phyloP scores from a whole-genome alignment of 2,329 filamentous ascomycete species.

The Colletotrichum truncatum region DNA sequence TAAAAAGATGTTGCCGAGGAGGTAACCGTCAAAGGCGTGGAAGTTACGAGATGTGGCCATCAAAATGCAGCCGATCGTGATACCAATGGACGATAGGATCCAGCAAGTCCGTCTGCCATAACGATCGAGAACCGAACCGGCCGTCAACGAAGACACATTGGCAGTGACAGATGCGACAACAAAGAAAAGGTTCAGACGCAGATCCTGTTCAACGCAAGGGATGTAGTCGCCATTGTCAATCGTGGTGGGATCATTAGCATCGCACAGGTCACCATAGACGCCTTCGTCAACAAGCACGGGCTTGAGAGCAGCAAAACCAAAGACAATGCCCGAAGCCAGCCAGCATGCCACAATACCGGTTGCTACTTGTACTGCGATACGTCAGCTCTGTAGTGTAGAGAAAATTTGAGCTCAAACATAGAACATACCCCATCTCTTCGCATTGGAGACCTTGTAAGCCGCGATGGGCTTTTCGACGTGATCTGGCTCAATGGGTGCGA shows the following conservation, averaged over 20 bases:
- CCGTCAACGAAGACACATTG: slow-evolving; percentile 85
- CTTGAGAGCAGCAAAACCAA: slow-evolving; percentile 89
- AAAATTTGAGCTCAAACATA: too few species aligned
- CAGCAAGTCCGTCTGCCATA: slow-evolving; percentile 84
- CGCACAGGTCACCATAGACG: slow-evolving; percentile 74
- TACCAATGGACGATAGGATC: slow-evolving; percentile 73
- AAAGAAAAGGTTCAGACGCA: slow-evolving; percentile 88
- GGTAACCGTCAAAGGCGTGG: slow-evolving; percentile 76
- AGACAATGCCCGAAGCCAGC: slow-evolving; percentile 79
- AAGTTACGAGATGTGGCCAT: slow-evolving; percentile 74
- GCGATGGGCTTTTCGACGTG: slow-evolving; percentile 38
- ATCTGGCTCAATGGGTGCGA: slow-evolving; percentile 37
- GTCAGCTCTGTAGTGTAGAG: not conserved
- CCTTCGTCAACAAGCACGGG: slow-evolving; percentile 79
- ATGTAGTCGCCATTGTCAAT: slow-evolving; percentile 37
- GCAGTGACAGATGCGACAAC: slow-evolving; percentile 87
- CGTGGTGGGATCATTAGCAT: slow-evolving; percentile 33
- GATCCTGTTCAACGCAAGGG: slow-evolving; percentile 54
- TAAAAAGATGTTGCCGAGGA: slow-evolving; percentile 78
- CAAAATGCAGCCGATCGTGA: slow-evolving; percentile 73
- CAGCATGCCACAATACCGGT: slow-evolving; percentile 78
- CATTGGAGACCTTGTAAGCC: slow-evolving; percentile 41
- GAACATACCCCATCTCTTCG: slow-evolving; percentile 36
- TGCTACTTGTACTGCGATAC: slow-evolving; percentile 69
- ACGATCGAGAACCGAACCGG: slow-evolving; percentile 85